Percentiles rank a stretch among this genome's conserved stretches.
Evolutionary conservation across 371 early-diverging fungal genomes (phyloP).

Genomic region (Apophysomyces variabilis): DNA sequence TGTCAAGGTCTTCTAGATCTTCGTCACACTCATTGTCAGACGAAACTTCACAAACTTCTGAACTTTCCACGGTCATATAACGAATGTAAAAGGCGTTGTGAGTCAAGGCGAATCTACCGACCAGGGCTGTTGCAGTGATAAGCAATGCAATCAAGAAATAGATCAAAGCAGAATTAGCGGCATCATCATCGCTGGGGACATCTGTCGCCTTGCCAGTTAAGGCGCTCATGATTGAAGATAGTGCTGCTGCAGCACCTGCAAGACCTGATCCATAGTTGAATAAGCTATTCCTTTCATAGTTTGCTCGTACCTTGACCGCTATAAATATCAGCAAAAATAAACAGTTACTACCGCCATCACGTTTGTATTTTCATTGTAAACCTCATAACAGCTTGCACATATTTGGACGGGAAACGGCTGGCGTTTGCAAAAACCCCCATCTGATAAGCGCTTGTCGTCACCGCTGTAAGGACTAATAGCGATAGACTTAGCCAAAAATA

Average conservation of each 20-base stretch:
- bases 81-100: slow-evolving; percentile 55
- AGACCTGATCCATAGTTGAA: slow-evolving; percentile 36
- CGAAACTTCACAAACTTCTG: slow-evolving; percentile 3
- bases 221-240: slow-evolving; percentile 59
- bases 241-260: slow-evolving; percentile 65
- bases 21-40: slow-evolving; percentile 15
- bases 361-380: slow-evolving; percentile 21
- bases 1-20: slow-evolving; percentile 11
- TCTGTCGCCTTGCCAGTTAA: slow-evolving; percentile 34
- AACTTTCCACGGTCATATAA: slow-evolving; percentile 39
- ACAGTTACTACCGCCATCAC: background rate
- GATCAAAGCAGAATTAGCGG: slow-evolving; percentile 58
- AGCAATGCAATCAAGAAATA: slow-evolving; percentile 60
- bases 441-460: slow-evolving; percentile 68
- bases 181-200: slow-evolving; percentile 37
- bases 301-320: slow-evolving; percentile 57
- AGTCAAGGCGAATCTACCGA: slow-evolving; percentile 49
- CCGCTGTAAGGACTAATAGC: slow-evolving; percentile 65
- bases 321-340: slow-evolving; percentile 11
- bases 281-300: background rate
- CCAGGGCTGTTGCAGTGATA: slow-evolving; percentile 51
- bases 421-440: slow-evolving; percentile 78
- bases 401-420: slow-evolving; percentile 69
- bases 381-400: slow-evolving; percentile 79
- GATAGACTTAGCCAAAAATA: slow-evolving; percentile 68